Percentiles rank a stretch among this genome's conserved stretches.
Evolutionary conservation across 2,329 filamentous ascomycete species (phyloP).

Genomic region (Talaromyces atroroseus): DNA sequence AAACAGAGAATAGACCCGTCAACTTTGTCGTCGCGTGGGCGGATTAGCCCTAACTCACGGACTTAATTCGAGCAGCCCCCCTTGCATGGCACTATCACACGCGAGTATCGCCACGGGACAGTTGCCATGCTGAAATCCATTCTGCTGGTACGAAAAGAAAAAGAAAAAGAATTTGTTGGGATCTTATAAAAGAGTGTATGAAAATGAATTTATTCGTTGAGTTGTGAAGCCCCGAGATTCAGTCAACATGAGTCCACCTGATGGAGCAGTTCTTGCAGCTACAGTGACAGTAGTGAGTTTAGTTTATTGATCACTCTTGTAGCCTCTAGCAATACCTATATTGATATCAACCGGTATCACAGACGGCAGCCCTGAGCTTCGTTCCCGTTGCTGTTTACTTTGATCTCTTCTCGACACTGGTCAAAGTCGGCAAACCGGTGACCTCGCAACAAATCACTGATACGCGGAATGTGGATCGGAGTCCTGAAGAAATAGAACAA

Average conservation of each 20-base stretch:
- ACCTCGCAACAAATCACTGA: slow-evolving; percentile 25
- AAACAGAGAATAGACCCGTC: background rate
- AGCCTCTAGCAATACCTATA: background rate
- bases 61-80: background rate
- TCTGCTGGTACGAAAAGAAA: background rate
- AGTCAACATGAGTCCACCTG: slow-evolving; percentile 10
- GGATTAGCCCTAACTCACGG: slow-evolving; percentile 14
- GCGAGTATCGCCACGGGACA: background rate
- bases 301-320: background rate
- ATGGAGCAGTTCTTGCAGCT: slow-evolving; percentile 24
- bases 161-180: slow-evolving; percentile 12
- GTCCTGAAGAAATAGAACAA: slow-evolving; percentile 13
- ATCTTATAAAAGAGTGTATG: slow-evolving; percentile 4
- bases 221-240: background rate
- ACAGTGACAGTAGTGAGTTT: slow-evolving; percentile 24
- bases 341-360: background rate
- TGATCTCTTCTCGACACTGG: slow-evolving; percentile 27
- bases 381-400: slow-evolving; percentile 34
- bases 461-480: slow-evolving; percentile 18
- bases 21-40: background rate
- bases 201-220: background rate
- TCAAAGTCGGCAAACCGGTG: slow-evolving; percentile 20
- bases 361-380: slow-evolving; percentile 34
- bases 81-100: slow-evolving; percentile 6
- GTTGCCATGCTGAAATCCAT: slow-evolving; percentile 1